Base-by-base conservation (phyloP, 306 rosid genomes). In the Acacia acuminata region DNA sequence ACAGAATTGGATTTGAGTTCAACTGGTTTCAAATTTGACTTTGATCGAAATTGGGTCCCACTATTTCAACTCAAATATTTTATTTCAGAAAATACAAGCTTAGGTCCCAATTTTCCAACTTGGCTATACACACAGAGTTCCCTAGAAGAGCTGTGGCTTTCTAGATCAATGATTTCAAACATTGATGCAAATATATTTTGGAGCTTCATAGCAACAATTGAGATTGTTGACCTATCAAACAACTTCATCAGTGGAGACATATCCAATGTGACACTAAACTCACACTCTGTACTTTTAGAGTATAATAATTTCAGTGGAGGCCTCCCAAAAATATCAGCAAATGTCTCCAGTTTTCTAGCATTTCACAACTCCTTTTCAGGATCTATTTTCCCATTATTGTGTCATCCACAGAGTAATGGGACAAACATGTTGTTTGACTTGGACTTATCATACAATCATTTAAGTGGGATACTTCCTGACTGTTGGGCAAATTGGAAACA, bases 261-360 rank as follows among this genome's bases (percentile, higher is more conserved):
- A 5, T 75, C 85, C 10, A 75, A 68, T 73, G 51, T 53, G 32
- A 12, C 22, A 43, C 10, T 75, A 0, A 20, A 55, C 7, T 20
- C 67, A 53, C 2, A 1, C 0, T 11, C 2, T 11, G 12, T 75
- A 53, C 3, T 8, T 51, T 22, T 75, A 53, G 16, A 10, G 3
- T 2, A 5, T 20, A 75, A 75, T 75, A 38, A 75, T 58, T 75
- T 75, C 24, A 75, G 43, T 0, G 79, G 68, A 12, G 75, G 53
- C 0, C 71, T 85, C 4, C 85, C 85, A 22, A 75, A 55, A 2
- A 66, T 75, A 58, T 75, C 50, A 45, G 0, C 81, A n/a, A 82
- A 82, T 51, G 72, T 85, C 6, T 3, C 34, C 8, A 2, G 1
- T 0, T 8, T 78, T 10, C n/a, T 17, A 22, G 44, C 82, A 7